phyloP scores from a whole-genome alignment of 2,329 filamentous ascomycete genomes.

The Ascocoryne sarcoides region DNA sequence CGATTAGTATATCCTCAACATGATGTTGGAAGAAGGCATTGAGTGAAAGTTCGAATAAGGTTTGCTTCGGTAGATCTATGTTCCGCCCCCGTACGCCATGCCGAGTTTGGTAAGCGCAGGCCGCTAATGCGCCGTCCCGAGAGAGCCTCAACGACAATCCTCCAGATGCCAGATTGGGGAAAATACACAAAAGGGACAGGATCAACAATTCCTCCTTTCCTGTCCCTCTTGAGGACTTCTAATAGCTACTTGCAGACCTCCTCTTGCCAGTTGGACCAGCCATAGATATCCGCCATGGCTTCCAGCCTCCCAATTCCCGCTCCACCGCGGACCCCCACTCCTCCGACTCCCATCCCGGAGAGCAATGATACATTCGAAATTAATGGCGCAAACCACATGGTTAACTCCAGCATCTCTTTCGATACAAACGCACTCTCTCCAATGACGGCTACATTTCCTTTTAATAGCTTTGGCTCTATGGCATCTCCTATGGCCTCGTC shows the following conservation, averaged over 20 bases:
- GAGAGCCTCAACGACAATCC: conserved; percentile 2
- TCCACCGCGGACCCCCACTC: conserved; percentile 56
- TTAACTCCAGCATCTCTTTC: conserved; percentile 26
- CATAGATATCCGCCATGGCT: conserved; percentile 44
- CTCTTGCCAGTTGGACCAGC: no score
- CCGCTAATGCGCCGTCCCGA: conserved; percentile 13
- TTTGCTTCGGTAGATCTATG: conserved; percentile 1
- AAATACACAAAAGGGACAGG: no score
- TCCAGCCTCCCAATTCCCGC: conserved; percentile 48
- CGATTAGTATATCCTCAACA: no score
- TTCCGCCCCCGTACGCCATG: neutral
- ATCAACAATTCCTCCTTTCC: neutral
- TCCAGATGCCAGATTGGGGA: no score
- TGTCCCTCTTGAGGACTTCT: no score
- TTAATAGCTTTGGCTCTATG: conserved; percentile 26
- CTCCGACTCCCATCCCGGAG: conserved; percentile 42
- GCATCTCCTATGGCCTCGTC: conserved; percentile 25
- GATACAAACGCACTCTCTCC: conserved; percentile 41
- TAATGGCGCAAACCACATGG: neutral
- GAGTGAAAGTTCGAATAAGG: conserved; percentile 16
- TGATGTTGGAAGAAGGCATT: no score
- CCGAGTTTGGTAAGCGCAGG: neutral
- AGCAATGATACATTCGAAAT: conserved; percentile 19
- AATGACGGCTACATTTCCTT: conserved; percentile 27
- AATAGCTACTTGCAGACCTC: no score